Conservation (phyloP, 495 filamentous ascomycete genomes). For the Bacidia gigantensis region DNA sequence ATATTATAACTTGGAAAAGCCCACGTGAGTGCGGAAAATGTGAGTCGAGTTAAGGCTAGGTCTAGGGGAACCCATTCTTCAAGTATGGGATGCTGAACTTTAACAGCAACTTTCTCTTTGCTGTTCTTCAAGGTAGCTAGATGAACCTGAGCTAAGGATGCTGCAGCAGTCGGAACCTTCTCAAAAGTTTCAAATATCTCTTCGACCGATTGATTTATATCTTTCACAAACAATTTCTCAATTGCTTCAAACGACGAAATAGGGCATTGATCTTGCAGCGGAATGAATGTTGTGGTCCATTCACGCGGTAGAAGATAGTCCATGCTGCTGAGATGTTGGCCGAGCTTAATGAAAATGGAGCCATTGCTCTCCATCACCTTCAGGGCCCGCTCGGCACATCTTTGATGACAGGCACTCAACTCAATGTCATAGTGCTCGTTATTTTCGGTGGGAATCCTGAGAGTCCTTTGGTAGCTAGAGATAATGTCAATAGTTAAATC, state of each 20-base stretch:
- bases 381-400: constrained; percentile 81
- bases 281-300: constrained; percentile 94
- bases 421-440: constrained; percentile 46
- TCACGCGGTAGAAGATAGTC: constrained; percentile 86
- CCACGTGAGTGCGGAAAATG: constrained; percentile 74
- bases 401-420: constrained; percentile 78
- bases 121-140: constrained; percentile 72
- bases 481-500: background rate
- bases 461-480: constrained; percentile 64
- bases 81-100: constrained; percentile 85
- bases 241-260: constrained; percentile 86
- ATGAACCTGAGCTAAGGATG: constrained; percentile 91
- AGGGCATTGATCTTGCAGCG: constrained; percentile 90
- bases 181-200: constrained; percentile 81
- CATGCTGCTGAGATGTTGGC: constrained; percentile 93
- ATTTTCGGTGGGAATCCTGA: constrained; percentile 48
- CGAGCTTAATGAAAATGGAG: constrained; percentile 95
- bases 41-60: constrained; percentile 71
- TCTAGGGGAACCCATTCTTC: constrained; percentile 89
- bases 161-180: constrained; percentile 68
- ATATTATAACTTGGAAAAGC: constrained; percentile 98
- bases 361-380: constrained; percentile 85
- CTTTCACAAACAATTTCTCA: constrained; percentile 65
- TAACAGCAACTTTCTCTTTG: constrained; percentile 89
- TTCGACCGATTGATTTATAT: constrained; percentile 66